Conservation (phyloP, 108 stramenopile genomes). For the Fragilaria crotonensis region DNA sequence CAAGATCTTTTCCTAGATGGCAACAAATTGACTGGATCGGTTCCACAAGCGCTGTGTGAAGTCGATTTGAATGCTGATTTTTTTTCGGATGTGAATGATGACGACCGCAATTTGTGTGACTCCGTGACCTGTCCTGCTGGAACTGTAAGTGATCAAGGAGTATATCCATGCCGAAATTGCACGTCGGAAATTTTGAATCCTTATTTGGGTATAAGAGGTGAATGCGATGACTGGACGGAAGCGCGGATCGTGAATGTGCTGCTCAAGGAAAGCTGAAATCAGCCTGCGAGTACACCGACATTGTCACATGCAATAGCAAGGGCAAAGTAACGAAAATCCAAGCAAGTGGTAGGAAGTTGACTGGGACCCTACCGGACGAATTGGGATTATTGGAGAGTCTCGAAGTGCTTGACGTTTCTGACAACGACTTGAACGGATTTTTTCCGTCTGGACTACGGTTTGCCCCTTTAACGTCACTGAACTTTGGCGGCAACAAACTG, state of each 20-base stretch:
- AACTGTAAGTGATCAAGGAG: conserved; percentile 22
- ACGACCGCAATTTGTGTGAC: conserved; percentile 26
- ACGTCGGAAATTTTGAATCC: conserved; percentile 19
- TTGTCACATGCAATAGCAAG: conserved; percentile 38
- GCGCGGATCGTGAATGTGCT: conserved; percentile 25
- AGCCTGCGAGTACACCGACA: conserved; percentile 42
- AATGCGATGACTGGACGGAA: conserved; percentile 23
- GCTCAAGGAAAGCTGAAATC: background rate
- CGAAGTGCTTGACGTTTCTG: conserved; percentile 40
- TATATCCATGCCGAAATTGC: conserved; percentile 32
- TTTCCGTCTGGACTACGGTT: conserved; percentile 47
- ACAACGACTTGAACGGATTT: conserved; percentile 43
- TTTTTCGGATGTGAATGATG: conserved; percentile 13
- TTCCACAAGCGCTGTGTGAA: conserved; percentile 26
- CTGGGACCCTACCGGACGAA: conserved; percentile 39
- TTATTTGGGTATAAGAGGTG: conserved; percentile 27
- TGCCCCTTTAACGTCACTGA: conserved; percentile 34
- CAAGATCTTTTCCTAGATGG: conserved; percentile 41
- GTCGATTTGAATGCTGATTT: conserved; percentile 35
- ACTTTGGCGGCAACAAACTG: conserved; percentile 40
- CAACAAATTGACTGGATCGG: conserved; percentile 43
- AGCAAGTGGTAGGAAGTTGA: conserved; percentile 22
- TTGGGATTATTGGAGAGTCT: conserved; percentile 40
- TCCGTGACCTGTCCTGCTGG: conserved; percentile 44
- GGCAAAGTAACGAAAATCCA: conserved; percentile 26